phyloP scores from a whole-genome alignment of 2,329 filamentous ascomycete genomes.

The Ceratocystis ficicola region DNA sequence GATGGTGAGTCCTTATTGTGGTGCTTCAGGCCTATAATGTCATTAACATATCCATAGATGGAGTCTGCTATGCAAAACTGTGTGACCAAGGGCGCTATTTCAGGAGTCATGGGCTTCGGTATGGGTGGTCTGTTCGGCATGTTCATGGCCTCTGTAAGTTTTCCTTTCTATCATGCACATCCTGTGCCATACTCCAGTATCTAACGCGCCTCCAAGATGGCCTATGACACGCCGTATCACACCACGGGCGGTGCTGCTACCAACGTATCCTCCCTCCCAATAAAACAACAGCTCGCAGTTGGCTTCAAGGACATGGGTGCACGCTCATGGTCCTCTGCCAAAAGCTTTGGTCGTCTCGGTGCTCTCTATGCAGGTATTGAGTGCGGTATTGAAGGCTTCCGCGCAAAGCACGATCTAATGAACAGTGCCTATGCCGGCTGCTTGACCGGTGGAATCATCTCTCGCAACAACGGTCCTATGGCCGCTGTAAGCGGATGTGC shows the following conservation, averaged over 20 bases:
- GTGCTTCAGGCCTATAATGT: background rate
- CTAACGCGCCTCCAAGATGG: conserved; percentile 52
- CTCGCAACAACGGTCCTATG: conserved; percentile 76
- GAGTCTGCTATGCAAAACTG: conserved; percentile 84
- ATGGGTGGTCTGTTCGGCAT: conserved; percentile 89
- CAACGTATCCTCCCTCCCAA: conserved; percentile 52
- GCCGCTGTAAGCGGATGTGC: conserved; percentile 78
- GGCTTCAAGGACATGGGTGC: conserved; percentile 94
- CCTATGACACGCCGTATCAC: conserved; percentile 86
- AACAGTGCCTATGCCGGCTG: conserved; percentile 86
- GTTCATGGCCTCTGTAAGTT: conserved; percentile 88
- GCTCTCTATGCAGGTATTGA: conserved; percentile 86
- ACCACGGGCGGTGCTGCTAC: conserved; percentile 32
- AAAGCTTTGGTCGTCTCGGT: conserved; percentile 91
- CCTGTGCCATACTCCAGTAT: background rate
- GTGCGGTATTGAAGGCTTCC: conserved; percentile 83
- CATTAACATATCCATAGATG: conserved; percentile 43
- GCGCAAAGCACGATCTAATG: conserved; percentile 84
- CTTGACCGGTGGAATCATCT: conserved; percentile 78
- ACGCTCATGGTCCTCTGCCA: conserved; percentile 69
- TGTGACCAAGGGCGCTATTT: conserved; percentile 73
- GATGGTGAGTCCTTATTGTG: conserved; percentile 18
- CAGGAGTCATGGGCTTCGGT: conserved; percentile 85
- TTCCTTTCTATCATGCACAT: background rate
- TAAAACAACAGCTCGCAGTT: conserved; percentile 67